Evolutionary conservation across 2,329 filamentous ascomycete species (phyloP).

Genomic region (Calonectria multiphialidica): DNA sequence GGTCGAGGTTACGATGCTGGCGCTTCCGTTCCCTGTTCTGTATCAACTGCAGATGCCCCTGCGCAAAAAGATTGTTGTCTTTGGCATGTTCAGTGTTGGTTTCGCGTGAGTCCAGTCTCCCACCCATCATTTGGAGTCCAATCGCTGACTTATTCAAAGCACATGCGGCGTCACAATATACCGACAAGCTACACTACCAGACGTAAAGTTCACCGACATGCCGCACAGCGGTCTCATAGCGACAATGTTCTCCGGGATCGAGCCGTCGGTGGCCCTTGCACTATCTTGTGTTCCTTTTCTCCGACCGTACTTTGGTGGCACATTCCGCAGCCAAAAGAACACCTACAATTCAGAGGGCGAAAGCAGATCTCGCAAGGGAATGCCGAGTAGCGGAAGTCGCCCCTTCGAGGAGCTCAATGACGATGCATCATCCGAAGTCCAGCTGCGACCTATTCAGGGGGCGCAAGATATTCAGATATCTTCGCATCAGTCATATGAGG

Average conservation of each 20-base stretch:
- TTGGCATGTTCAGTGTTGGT: background rate
- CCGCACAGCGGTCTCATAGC: constrained; percentile 14
- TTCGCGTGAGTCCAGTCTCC: background rate
- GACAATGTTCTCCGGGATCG: constrained; percentile 12
- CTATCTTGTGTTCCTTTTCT: constrained; percentile 12
- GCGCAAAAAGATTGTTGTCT: background rate
- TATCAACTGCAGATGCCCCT: background rate
- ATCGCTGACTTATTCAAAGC: background rate
- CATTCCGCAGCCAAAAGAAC: background rate
- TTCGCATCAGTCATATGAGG: background rate
- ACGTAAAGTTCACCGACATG: constrained; percentile 9
- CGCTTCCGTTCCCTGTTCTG: background rate
- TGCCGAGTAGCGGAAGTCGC: background rate
- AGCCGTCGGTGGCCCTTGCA: constrained; percentile 15
- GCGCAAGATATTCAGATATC: background rate
- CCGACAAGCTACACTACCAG: background rate
- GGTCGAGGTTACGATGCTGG: background rate
- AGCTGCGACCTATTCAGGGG: background rate
- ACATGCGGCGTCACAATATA: background rate
- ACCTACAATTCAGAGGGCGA: background rate
- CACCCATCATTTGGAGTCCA: background rate
- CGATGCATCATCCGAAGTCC: background rate
- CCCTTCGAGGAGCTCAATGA: background rate
- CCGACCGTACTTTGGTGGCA: background rate
- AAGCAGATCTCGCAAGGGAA: background rate